These are phyloP conservation scores for Gymnopilus dilepis DNA, from an alignment of 768 basidiomycete genomes.

Conservation along the genomic window DNA sequence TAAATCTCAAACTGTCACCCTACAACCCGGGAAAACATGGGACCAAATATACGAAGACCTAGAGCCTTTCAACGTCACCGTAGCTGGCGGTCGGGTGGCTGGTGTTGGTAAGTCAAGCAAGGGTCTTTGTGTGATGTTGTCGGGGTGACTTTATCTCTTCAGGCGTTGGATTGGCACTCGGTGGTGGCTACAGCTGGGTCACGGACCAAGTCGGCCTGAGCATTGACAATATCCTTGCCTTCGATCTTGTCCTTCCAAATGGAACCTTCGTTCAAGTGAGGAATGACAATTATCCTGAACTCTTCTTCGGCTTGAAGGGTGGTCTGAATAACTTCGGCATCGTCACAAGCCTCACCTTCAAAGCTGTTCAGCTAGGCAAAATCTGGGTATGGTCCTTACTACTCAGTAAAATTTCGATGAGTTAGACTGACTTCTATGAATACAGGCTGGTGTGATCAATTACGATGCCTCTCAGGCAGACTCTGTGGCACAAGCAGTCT, in stretches of 20 bases:
- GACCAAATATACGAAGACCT: constrained; percentile 65
- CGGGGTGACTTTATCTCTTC: background rate
- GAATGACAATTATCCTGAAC: constrained; percentile 34
- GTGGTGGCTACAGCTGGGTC: constrained; percentile 62
- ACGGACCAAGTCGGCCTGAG: constrained; percentile 65
- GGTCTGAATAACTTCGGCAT: constrained; percentile 64
- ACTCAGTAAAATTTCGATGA: too few species aligned
- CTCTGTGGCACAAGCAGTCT: constrained; percentile 4
- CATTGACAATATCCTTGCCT: constrained; percentile 55
- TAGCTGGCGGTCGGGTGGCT: constrained; percentile 61
- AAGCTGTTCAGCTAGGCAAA: constrained; percentile 3
- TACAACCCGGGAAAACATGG: constrained; percentile 59
- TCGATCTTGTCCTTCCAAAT: constrained; percentile 59
- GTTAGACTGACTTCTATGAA: background rate
- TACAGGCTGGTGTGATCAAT: background rate
- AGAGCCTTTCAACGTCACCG: constrained; percentile 51
- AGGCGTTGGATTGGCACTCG: constrained; percentile 50
- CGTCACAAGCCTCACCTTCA: constrained; percentile 7
- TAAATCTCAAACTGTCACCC: constrained; percentile 39
- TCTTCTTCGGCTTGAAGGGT: constrained; percentile 58
- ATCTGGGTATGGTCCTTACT: constrained; percentile 15
- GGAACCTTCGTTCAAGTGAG: constrained; percentile 47
- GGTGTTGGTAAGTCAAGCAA: constrained; percentile 47
- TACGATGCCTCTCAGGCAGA: background rate
- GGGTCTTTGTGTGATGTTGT: background rate